Evolutionary conservation across 2,329 filamentous ascomycete species (phyloP).

Genomic region (Aspergillus puulaauensis): DNA sequence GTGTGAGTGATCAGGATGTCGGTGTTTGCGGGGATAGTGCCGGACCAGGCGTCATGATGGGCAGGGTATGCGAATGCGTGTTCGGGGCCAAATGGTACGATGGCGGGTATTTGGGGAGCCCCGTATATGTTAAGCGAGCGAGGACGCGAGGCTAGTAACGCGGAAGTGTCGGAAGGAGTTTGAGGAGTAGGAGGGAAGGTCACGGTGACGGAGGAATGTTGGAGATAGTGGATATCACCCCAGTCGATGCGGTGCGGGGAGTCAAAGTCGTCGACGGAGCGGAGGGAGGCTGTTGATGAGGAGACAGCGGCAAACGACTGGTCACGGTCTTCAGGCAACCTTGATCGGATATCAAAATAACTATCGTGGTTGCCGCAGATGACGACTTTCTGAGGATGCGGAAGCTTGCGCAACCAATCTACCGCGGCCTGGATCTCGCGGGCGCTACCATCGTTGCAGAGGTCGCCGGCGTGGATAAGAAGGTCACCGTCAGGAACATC

Average conservation of each 20-base stretch:
- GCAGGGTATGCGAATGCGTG: slow-evolving; percentile 77
- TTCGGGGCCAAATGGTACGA: slow-evolving; percentile 64
- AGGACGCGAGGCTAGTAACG: slow-evolving; percentile 50
- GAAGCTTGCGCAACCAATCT: slow-evolving; percentile 74
- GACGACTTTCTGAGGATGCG: slow-evolving; percentile 77
- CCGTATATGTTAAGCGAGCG: slow-evolving; percentile 73
- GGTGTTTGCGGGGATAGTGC: slow-evolving; percentile 67
- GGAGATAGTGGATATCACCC: slow-evolving; percentile 70
- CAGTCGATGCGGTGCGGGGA: slow-evolving; percentile 60
- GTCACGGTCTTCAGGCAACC: slow-evolving; percentile 55
- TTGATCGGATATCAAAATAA: slow-evolving; percentile 71
- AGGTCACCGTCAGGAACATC: slow-evolving; percentile 70
- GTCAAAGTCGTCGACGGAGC: slow-evolving; percentile 41
- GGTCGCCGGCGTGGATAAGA: slow-evolving; percentile 85
- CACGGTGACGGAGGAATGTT: slow-evolving; percentile 62
- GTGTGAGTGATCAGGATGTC: slow-evolving; percentile 82
- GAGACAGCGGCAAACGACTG: slow-evolving; percentile 31
- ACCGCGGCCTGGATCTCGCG: slow-evolving; percentile 77
- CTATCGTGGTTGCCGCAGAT: slow-evolving; percentile 88
- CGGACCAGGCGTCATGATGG: slow-evolving; percentile 67
- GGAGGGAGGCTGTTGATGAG: slow-evolving; percentile 37
- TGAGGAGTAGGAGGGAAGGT: slow-evolving; percentile 3
- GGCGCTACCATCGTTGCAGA: slow-evolving; percentile 71
- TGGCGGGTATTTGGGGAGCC: slow-evolving; percentile 70
- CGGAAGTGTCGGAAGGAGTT: slow-evolving; percentile 42